Base-by-base conservation (phyloP, 116 monocot genomes). In the Cymodocea nodosa region DNA sequence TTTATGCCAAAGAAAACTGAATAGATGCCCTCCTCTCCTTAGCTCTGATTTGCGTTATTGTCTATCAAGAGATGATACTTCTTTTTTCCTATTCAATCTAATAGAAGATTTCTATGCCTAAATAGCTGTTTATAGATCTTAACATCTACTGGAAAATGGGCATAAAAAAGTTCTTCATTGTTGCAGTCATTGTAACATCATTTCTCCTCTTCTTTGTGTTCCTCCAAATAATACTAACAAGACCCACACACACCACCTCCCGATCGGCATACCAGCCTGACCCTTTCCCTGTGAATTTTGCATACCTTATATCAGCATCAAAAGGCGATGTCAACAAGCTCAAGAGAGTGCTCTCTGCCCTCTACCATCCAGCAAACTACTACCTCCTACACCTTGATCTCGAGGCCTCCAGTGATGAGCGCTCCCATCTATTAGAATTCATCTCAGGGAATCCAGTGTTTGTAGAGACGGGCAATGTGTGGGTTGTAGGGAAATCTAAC, bases 331-430 rank as follows among this genome's bases (percentile, higher is more conserved):
- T 81, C 22, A 19, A 36, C 25, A 50, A 78, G 37, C 75, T 84
- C 14, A 74, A 68, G 64, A 78, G 94, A 59, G 49, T 72, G 5
- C 82, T 94, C 44, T 58, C 63, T 6, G 90, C 94, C 10, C 68
- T 94, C 24, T 94, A 94, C 74, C 94, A 94, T 70, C 94, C 90
- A 6, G 80, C 73, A 34, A 94, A 94, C 64, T 62, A 60, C 76
- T 94, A 94, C 40, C 87, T 94, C 23, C 72, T 89, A 72, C 94
- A 94, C 63, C 84, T 94, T 7, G 94, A 94, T 64, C 78, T 66
- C 34, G 80, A 84, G 52, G 89, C 94, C 0, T 52, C 80, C 44
- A 70, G 69, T 0, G 52, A 71, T 36, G 94, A 94, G 17, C 84
- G 78, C 11, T 51, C 10, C 25, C 62, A 15, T 0, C 75, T 94